Conservation (phyloP, 148 eudicot species). For the Suaeda aralocaspica region DNA sequence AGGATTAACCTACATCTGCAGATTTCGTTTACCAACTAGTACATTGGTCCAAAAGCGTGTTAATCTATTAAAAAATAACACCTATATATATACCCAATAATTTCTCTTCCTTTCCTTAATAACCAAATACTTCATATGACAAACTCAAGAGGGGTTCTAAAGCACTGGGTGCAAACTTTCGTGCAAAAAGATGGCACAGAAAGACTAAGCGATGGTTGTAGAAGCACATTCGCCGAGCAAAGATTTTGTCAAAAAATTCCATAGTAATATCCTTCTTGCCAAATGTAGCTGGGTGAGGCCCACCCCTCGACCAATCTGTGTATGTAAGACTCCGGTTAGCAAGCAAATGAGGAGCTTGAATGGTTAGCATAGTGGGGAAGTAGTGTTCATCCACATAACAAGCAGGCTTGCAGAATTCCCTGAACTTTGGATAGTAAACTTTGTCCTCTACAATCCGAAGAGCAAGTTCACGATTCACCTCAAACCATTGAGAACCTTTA, state of each 20-base stretch:
- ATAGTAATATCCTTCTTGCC: constrained; percentile 32
- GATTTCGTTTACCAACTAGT: not conserved
- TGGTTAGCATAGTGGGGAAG: constrained; percentile 49
- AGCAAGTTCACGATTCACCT: constrained; percentile 44
- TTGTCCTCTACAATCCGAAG: constrained; percentile 33
- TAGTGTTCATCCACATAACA: constrained; percentile 57
- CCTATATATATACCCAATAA: not conserved
- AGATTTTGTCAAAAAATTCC: constrained; percentile 28
- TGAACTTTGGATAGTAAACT: constrained; percentile 39
- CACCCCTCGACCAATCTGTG: constrained; percentile 54
- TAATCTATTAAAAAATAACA: not conserved
- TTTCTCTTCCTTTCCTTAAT: constrained; percentile 11
- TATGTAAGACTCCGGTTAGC: constrained; percentile 45
- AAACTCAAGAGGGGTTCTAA: constrained; percentile 37
- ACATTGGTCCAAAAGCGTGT: not conserved
- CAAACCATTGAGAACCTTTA: constrained; percentile 55
- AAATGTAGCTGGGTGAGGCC: constrained; percentile 48
- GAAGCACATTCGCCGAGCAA: constrained; percentile 25
- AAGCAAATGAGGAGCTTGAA: constrained; percentile 32
- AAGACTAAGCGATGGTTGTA: constrained; percentile 34
- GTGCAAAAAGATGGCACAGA: constrained; percentile 43
- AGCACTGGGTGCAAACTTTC: constrained; percentile 44
- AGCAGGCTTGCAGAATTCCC: constrained; percentile 38
- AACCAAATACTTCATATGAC: constrained; percentile 36
- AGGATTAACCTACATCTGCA: constrained; percentile 1